phyloP scores from a whole-genome alignment of 345 rosid genomes.

The Cardamine resedifolia region DNA sequence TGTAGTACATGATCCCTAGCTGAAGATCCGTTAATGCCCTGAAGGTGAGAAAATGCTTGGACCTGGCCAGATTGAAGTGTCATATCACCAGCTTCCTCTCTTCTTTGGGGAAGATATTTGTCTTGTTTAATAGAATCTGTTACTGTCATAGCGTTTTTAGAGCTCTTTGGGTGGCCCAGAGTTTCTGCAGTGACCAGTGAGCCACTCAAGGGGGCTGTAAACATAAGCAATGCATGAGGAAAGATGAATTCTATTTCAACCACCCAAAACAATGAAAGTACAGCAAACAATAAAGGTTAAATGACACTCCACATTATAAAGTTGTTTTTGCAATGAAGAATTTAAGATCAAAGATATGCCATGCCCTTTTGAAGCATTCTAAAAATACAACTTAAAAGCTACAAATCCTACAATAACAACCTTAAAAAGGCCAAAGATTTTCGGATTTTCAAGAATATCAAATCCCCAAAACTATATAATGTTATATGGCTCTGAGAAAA shows the following conservation, averaged over 20 bases:
- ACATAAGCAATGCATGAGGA: constrained; percentile 19
- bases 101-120: constrained; percentile 61
- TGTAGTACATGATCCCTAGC: constrained; percentile 62
- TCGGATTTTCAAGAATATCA: background rate
- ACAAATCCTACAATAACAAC: background rate
- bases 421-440: background rate
- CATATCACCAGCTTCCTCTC: constrained; percentile 53
- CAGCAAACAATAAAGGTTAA: background rate
- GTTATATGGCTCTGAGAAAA: background rate
- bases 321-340: background rate
- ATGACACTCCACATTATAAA: background rate
- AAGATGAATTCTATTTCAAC: background rate
- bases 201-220: constrained; percentile 82
- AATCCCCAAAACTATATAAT: background rate
- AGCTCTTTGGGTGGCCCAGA: constrained; percentile 50
- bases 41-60: constrained; percentile 38
- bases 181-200: constrained; percentile 76
- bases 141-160: constrained; percentile 52
- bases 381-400: background rate
- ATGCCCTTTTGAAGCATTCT: background rate
- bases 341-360: background rate
- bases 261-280: constrained; percentile 4
- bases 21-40: constrained; percentile 41
- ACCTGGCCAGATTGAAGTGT: constrained; percentile 36
- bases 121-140: constrained; percentile 77